Base-by-base conservation (phyloP, 169 alveolate species). In the Amoebophrya sp. region DNA sequence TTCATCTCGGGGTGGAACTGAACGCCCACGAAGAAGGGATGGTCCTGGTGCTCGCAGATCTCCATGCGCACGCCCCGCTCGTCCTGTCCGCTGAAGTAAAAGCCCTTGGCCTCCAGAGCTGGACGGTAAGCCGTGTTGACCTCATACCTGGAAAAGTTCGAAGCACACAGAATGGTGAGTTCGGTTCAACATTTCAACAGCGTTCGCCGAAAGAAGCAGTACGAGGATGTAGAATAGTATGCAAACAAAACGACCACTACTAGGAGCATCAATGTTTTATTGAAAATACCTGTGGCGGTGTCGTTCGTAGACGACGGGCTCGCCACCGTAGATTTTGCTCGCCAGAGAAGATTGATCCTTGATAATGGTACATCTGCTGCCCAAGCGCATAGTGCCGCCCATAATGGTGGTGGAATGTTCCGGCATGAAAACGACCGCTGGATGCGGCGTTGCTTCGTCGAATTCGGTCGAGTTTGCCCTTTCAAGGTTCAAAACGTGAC, bases 1-100 rank as follows among this genome's bases (percentile, higher is more conserved):
- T 95, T 96, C 93, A 97, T 96, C 94, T 98, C 99, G 32, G 99
- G 99, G 93, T 98, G 99, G 95, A 96, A 98, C 93, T 98, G 98
- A 0, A 97, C 96, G 41, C 98, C 98, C 3, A 97, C 94, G 95
- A 95, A 97, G 94, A 96, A 98, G 39, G 98, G 98, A 92, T 97
- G 98, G 29, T 0, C 40, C 55, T n/a, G 35, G 39, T 0, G 23
- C 92, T 94, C 90, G 66, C 33, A 77, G 40, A 98, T 94, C 93
- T 97, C 99, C 98, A 96, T 97, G 92, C 99, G 94, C 92, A 94
- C 95, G 33, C 97, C 97, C 77, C 95, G 94, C 23, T 94, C 96
- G 94, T 97, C 99, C 92, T 94, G 96, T 32, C 99, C 99, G 54
- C 96, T 95, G 92, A 98, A 98, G 77, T 89, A 94, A 32, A 97